Conservation (phyloP, 169 alveolate species). For the Cryptosporidium bovis region DNA sequence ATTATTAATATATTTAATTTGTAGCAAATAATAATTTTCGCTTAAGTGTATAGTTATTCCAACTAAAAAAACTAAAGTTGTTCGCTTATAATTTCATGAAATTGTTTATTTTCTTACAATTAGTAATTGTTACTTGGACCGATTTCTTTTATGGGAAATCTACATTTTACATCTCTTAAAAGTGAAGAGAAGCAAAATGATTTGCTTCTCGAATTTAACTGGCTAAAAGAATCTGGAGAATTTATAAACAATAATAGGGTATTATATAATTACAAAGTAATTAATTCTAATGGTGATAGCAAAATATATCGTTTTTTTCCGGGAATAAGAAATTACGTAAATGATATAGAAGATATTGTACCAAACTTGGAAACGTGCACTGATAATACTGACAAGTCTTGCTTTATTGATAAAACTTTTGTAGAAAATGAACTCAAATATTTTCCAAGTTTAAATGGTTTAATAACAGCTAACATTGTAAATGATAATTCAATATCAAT, state of each 20-base stretch:
- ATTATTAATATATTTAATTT: too few species aligned
- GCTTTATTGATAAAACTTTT: slow-evolving; percentile 2
- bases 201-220: slow-evolving; percentile 34
- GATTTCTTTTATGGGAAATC: slow-evolving; percentile 25
- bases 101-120: too few species aligned
- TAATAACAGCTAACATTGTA: background rate
- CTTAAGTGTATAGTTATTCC: too few species aligned
- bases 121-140: too few species aligned
- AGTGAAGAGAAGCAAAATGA: slow-evolving; percentile 31
- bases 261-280: slow-evolving; percentile 27
- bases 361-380: background rate
- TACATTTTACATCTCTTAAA: slow-evolving; percentile 6
- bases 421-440: slow-evolving; percentile 15
- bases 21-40: too few species aligned
- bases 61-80: too few species aligned
- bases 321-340: slow-evolving; percentile 13
- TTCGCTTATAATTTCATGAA: too few species aligned
- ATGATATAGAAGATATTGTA: background rate
- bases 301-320: slow-evolving; percentile 42
- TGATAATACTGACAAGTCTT: background rate
- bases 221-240: slow-evolving; percentile 37
- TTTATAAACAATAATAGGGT: slow-evolving; percentile 12
- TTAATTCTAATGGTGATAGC: background rate
- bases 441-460: slow-evolving; percentile 50
- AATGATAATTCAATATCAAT: background rate